phyloP scores from a whole-genome alignment of 176 grass and related monocot species.

The Carex myosuroides region DNA sequence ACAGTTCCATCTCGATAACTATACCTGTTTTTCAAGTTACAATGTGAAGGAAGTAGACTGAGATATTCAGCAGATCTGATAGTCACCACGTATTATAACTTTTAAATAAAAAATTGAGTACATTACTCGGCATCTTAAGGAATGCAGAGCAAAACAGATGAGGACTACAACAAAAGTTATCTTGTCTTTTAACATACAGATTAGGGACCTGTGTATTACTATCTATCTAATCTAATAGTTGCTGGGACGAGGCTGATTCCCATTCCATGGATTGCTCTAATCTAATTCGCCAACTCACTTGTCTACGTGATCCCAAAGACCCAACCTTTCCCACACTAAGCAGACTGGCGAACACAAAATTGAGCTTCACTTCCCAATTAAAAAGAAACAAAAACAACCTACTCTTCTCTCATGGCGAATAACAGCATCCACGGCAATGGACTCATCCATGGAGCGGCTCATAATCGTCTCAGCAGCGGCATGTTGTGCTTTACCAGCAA shows the following conservation, averaged over 20 bases:
- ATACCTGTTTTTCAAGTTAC: neutral
- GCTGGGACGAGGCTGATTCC: neutral
- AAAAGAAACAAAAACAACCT: slow-evolving; percentile 10
- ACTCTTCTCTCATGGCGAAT: slow-evolving; percentile 90
- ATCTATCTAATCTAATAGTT: neutral
- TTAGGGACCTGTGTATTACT: neutral
- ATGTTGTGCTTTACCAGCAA: slow-evolving; percentile 71
- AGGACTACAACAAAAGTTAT: neutral
- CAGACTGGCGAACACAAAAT: neutral
- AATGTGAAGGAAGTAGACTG: neutral
- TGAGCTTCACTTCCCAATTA: neutral
- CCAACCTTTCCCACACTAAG: neutral
- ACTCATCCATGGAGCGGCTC: slow-evolving; percentile 37
- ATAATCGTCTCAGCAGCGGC: slow-evolving; percentile 79
- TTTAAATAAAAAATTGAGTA: neutral
- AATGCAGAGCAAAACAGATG: neutral
- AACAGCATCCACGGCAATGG: slow-evolving; percentile 51
- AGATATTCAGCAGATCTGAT: neutral
- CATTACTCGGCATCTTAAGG: neutral
- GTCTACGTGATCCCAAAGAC: neutral
- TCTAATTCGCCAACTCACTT: neutral
- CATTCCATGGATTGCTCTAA: neutral
- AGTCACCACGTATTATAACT: neutral
- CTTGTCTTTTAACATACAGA: neutral
- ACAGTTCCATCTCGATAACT: neutral